A percentile compares a stretch with the other conserved stretches of the same genome.
These are phyloP conservation scores for Chamaenerion angustifolium DNA, from an alignment of 345 rosid genomes.

Conservation along the genomic window DNA sequence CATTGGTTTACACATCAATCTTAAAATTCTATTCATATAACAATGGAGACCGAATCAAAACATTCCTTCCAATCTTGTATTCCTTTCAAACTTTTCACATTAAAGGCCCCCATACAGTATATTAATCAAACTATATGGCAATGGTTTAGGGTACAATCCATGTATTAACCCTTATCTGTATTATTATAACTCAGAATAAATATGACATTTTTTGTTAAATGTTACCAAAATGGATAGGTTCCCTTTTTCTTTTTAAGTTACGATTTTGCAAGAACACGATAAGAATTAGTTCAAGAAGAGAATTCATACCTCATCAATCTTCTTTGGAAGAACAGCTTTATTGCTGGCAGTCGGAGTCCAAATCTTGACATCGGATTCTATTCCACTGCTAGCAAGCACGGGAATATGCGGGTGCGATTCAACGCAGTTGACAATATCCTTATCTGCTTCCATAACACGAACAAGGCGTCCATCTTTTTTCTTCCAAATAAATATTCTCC, in stretches of 20 bases:
- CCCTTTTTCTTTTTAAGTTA: not conserved
- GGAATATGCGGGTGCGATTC: slow-evolving; percentile 69
- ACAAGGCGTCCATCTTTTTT: slow-evolving; percentile 67
- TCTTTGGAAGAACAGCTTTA: slow-evolving; percentile 52
- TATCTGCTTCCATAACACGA: slow-evolving; percentile 77
- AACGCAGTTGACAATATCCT: slow-evolving; percentile 63
- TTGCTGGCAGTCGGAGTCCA: slow-evolving; percentile 71
- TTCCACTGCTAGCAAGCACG: slow-evolving; percentile 77
- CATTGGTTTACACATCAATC: too few species aligned
- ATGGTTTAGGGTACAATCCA: too few species aligned
- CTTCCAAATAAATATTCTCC: slow-evolving; percentile 87
- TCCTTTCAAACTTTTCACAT: too few species aligned
- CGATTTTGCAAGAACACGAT: not conserved
- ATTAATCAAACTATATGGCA: too few species aligned
- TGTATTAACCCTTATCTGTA: too few species aligned
- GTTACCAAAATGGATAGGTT: too few species aligned
- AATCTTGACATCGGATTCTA: slow-evolving; percentile 74
- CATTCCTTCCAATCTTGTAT: too few species aligned
- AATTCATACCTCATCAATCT: slow-evolving; percentile 54
- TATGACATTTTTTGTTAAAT: too few species aligned
- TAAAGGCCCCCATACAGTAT: too few species aligned
- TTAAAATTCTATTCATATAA: too few species aligned
- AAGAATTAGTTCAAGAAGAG: not conserved
- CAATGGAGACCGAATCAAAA: too few species aligned
- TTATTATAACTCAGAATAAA: too few species aligned